Evolutionary conservation across 108 stramenopile genomes (phyloP), one percentile per base, ranked within the genome.

Genomic region (Discostella pseudostelligera): DNA sequence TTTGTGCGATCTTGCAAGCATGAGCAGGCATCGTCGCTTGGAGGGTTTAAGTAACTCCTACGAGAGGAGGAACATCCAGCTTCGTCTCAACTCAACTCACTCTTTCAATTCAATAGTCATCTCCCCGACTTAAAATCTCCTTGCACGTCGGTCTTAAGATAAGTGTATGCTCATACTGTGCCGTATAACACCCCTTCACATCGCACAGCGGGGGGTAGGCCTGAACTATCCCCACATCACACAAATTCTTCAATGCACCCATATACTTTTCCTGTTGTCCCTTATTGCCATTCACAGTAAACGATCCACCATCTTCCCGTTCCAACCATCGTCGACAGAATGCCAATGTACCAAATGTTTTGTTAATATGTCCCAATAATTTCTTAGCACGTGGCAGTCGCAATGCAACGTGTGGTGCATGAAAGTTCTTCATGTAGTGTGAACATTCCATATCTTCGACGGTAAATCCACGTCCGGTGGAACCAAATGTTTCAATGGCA

Each of bases 271-370:
- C 90, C 79, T 99, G 98, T 67, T 89, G 87, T 21, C 96, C 98
- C 8, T 72, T 76, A 21, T 62, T 54, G 0, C 93, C 94, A 86
- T 98, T 84, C n/a, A 96, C 74, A 48, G 89, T 62, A 37, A 80
- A 62, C 3, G 93, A 95, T 26, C 97, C 97, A 16, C 97, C 97
- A 78, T 98, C 97, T 25, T 87, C 87, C 7, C 99, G 85, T 76
- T 99, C 99, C 42, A 99, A 80, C 99, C 99, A 99, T 45, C 99
- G 79, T 22, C 97, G 87, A 78, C 99, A 99, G 80, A 98, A 99
- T 14, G 97, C 96, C 46, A 99, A 85, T 0, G 99, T 98, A 6
- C 95, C 96, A 79, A 99, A 99, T 28, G 99, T 99, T 79, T 96
- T 96, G 86, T 98, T 98, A 80, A 99, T 98, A 71, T 99, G 99